Base-by-base conservation (phyloP, 257 asterid species). In the Apocynum venetum region DNA sequence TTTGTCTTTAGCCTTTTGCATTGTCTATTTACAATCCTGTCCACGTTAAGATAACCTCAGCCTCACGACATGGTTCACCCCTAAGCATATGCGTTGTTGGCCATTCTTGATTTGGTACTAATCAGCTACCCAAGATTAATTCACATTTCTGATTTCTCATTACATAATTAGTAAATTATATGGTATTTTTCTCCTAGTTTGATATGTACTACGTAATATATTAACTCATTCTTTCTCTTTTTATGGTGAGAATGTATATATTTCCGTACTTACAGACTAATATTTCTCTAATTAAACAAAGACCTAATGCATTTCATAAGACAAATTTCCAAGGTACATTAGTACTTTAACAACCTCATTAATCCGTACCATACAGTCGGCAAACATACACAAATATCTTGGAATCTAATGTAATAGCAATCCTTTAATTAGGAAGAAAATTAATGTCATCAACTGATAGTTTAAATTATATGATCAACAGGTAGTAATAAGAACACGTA, bases 1-100 rank as follows among this genome's bases (percentile, higher is more conserved):
- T 80, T 76, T 79, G 78, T 77, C 73, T 77, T 69, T 53, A 63
- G 73, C 73, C 64, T 77, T 73, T 44, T 74, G 66, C 48, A 52
- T 44, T 75, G 76, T 44, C 46, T 56, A 73, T 44, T 48, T 70
- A 36, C 55, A 76, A 12, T 55, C 55, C 38, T 51, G 76, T 76
- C 78, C 78, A 73, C 76, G 74, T 61, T 81, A 73, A 71, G 75
- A 84, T 84, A 84, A 81, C 88, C 88, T 76, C 82, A 82, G 78
- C 52, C 85, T 76, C 82, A 76, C 88, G 85, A 82, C 82, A 78
- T 46, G 59, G n/a, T 65, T 81, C 85, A 81, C 74, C 80, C 78
- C 84, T 68, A 44, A 80, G 77, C 80, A 61, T 75, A 46, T 77
- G 76, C 31, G 7, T 77, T 57, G 60, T 70, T 70, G 71, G 72